Evolutionary conservation across 1,139 yeast species (phyloP), one percentile per base, ranked within the genome.

Genomic region (Geotrichum australiense): DNA sequence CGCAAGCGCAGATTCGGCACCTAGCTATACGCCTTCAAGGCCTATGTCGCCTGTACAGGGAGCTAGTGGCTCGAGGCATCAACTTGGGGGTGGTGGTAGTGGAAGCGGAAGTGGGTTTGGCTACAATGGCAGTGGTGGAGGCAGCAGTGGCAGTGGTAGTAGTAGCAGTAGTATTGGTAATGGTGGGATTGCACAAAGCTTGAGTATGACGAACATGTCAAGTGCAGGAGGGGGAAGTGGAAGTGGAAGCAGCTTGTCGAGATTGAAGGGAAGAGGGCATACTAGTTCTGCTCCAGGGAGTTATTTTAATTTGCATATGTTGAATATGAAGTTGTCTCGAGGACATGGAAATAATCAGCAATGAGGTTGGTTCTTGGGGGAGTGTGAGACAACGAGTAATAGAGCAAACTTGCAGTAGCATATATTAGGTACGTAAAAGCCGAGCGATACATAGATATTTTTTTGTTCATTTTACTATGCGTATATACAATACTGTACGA

Each of bases 1-100:
- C 39, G 50, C 47, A 34, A 56, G 50, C 1, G 57, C 12, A 5
- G 39, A 35, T 6, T 37, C 31, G n/a, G 24, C 45, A 5, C 45
- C 41, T 7, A 14, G 23, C 14, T 42, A 37, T 15, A 35, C 25
- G 8, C 32, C 34, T 7, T 37, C 39, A 11, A 11, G 12, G 22
- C 28, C 39, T 2, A 10, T 26, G 3, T 34, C 36, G 6, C 36
- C 28, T 19, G 11, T 19, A 20, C 21, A 35, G 5, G 24, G 20
- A 2, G 27, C 43, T 4, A 5, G 16, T 10, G 15, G 27, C 5
- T 19, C 23, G 12, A 16, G 24, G 10, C 31, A 28, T 5, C 22
- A 30, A 8, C 34, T 30, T 15, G 22, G 12, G 5, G 22, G 34
- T 18, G 20, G 20, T 3, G n/a, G 7, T 15, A 14, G 12, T 6